Percentiles rank a stretch among this genome's conserved stretches.
Conservation (phyloP, 805 yeast species). For the Metschnikowia matae region DNA sequence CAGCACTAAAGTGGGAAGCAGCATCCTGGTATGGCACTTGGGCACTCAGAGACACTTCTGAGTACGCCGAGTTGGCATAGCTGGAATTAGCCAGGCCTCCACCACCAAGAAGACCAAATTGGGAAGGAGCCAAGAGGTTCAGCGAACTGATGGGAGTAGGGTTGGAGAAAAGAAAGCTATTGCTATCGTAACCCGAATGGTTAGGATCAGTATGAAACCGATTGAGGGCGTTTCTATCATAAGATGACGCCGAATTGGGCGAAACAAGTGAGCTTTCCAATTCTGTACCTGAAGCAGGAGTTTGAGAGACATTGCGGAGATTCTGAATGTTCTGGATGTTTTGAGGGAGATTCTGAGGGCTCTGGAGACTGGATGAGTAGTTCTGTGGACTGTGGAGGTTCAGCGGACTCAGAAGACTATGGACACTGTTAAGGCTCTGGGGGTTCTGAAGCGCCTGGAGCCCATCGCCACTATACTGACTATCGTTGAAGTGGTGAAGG, state of each 20-base stretch:
- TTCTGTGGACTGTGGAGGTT: no score
- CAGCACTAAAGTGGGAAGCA: slow-evolving; percentile 25
- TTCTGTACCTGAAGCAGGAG: not conserved
- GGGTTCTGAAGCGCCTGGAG: not conserved
- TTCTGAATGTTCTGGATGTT: not conserved
- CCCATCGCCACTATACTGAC: no score
- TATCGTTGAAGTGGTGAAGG: not conserved
- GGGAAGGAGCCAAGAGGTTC: slow-evolving; percentile 19
- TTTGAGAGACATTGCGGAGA: not conserved
- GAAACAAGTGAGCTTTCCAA: slow-evolving; percentile 1
- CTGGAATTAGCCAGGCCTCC: slow-evolving; percentile 11
- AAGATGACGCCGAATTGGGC: slow-evolving; percentile 1
- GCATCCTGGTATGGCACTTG: slow-evolving; percentile 38
- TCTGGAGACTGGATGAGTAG: no score
- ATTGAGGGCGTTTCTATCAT: not conserved
- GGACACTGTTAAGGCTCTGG: not conserved
- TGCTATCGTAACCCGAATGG: not conserved
- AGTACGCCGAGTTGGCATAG: slow-evolving; percentile 23
- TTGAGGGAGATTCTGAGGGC: no score
- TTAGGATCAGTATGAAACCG: not conserved
- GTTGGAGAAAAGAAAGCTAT: slow-evolving; percentile 7
- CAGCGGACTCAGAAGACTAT: no score
- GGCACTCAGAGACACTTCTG: slow-evolving; percentile 36
- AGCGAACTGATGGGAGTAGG: slow-evolving; percentile 13
- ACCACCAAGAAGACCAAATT: slow-evolving; percentile 8